Conservation (phyloP, 495 filamentous ascomycete species). For the Daldinia loculata region DNA sequence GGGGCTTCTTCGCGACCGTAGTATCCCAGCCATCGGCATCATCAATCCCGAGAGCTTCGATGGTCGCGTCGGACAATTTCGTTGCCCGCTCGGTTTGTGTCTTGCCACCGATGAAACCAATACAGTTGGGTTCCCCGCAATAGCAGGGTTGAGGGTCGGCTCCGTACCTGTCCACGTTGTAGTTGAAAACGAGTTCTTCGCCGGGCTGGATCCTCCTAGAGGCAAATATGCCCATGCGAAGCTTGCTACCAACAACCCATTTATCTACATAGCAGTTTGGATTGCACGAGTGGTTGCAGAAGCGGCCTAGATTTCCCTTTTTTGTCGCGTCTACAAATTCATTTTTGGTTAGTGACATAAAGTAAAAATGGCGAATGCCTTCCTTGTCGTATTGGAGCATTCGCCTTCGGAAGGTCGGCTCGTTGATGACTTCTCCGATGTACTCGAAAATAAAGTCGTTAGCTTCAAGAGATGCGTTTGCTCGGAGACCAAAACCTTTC, state of each 20-base stretch:
- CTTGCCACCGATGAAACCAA: slow-evolving; percentile 95
- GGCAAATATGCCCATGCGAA: slow-evolving; percentile 99
- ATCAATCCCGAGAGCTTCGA: slow-evolving; percentile 96
- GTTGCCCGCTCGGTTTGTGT: slow-evolving; percentile 96
- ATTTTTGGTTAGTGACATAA: slow-evolving; percentile 97
- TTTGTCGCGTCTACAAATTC: slow-evolving; percentile 99
- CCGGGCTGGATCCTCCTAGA: slow-evolving; percentile 84
- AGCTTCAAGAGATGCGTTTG: slow-evolving; percentile 75
- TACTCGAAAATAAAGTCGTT: slow-evolving; percentile 98
- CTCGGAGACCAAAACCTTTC: slow-evolving; percentile 92
- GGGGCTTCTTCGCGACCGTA: slow-evolving; percentile 83
- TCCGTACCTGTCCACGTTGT: slow-evolving; percentile 98
- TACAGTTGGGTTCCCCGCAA: slow-evolving; percentile 93
- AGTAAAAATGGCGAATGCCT: slow-evolving; percentile 99
- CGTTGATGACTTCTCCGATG: slow-evolving; percentile 97
- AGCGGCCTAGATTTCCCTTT: slow-evolving; percentile 93
- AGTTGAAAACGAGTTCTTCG: slow-evolving; percentile 99
- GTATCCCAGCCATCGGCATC: slow-evolving; percentile 93
- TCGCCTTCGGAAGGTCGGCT: slow-evolving; percentile 82
- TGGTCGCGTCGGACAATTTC: slow-evolving; percentile 87
- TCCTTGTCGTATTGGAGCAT: slow-evolving; percentile 93
- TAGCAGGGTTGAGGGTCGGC: slow-evolving; percentile 97
- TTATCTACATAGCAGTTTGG: slow-evolving; percentile 99
- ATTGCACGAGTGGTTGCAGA: slow-evolving; percentile 99
- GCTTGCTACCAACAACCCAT: slow-evolving; percentile 97